A percentile compares a stretch with the other conserved stretches of the same genome.
These are phyloP conservation scores for Aspergillus nidulans DNA, from an alignment of 495 filamentous ascomycete genomes.

Conservation along the genomic window DNA sequence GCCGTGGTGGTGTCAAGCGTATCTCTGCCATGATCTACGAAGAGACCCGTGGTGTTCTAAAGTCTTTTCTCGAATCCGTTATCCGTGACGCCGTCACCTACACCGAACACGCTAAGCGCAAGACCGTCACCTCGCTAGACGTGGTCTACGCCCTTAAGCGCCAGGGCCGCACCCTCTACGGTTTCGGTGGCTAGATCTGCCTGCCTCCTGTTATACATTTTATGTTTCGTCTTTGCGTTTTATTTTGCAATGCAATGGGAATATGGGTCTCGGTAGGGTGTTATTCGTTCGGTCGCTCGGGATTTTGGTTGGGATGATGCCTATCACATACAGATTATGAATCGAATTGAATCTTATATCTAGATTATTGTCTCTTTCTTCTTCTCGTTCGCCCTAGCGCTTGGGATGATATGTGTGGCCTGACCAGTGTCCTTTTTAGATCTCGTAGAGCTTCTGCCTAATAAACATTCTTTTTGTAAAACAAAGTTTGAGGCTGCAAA, in stretches of 20 bases:
- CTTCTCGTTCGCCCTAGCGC: too few relatives aligned
- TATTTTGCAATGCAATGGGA: slow-evolving; percentile 17
- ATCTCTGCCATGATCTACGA: slow-evolving; percentile 68
- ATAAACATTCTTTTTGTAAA: too few relatives aligned
- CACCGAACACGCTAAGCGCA: slow-evolving; percentile 95
- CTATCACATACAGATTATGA: background rate
- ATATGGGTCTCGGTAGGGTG: slow-evolving; percentile 25
- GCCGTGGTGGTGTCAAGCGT: slow-evolving; percentile 62
- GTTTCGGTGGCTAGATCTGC: slow-evolving; percentile 86
- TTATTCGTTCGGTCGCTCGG: slow-evolving; percentile 2
- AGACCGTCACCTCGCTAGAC: slow-evolving; percentile 93
- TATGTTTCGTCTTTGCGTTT: slow-evolving; percentile 5
- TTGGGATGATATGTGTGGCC: too few relatives aligned
- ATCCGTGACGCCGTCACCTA: slow-evolving; percentile 96
- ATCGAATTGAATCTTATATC: background rate
- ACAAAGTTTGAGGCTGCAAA: too few relatives aligned
- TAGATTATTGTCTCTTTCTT: too few relatives aligned
- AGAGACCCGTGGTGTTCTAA: slow-evolving; percentile 64
- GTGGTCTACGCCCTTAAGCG: slow-evolving; percentile 95
- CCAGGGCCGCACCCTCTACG: slow-evolving; percentile 93
- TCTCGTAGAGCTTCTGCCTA: too few relatives aligned
- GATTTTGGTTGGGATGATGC: background rate
- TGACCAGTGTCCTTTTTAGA: too few relatives aligned
- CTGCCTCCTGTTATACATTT: background rate
- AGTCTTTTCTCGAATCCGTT: slow-evolving; percentile 62